These are phyloP conservation scores for Ceratocystis eucalypticola DNA, from an alignment of 2,329 filamentous ascomycete genomes.

Conservation along the genomic window DNA sequence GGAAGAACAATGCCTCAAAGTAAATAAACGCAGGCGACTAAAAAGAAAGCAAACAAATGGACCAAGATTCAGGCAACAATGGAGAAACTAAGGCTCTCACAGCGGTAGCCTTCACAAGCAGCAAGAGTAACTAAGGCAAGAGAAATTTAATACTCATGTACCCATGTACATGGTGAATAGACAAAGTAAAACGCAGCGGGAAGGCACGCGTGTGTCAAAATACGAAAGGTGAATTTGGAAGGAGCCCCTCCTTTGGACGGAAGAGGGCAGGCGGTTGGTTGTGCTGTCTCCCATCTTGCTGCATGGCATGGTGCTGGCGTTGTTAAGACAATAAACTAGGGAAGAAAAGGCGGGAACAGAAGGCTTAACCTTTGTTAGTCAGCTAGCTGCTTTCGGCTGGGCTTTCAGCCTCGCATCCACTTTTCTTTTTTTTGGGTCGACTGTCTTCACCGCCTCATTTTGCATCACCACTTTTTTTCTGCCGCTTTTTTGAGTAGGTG, in stretches of 20 bases:
- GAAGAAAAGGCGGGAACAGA: not conserved
- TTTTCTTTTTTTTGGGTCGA: not conserved
- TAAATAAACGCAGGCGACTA: not conserved
- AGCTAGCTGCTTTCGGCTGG: not conserved
- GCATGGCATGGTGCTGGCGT: not conserved
- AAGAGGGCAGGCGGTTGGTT: too few relatives aligned
- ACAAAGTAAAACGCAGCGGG: not conserved
- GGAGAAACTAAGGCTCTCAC: not conserved
- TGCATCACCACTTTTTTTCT: constrained; percentile 6
- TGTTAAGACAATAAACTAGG: not conserved
- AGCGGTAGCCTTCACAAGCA: not conserved
- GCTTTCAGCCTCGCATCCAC: not conserved
- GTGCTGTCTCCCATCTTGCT: not conserved
- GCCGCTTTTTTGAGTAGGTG: not conserved
- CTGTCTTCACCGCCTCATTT: not conserved
- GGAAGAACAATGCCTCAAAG: not conserved
- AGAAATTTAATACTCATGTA: not conserved
- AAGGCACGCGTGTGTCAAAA: constrained; percentile 1
- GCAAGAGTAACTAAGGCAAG: not conserved
- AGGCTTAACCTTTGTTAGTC: not conserved
- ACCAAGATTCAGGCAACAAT: not conserved
- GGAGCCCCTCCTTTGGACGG: too few relatives aligned
- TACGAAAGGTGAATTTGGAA: too few relatives aligned
- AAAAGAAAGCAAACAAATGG: not conserved
- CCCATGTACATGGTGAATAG: not conserved